Evolutionary conservation across 106 monocot genomes (phyloP), one percentile per base, ranked within the genome.

Genomic region (Dactylorhiza incarnata): DNA sequence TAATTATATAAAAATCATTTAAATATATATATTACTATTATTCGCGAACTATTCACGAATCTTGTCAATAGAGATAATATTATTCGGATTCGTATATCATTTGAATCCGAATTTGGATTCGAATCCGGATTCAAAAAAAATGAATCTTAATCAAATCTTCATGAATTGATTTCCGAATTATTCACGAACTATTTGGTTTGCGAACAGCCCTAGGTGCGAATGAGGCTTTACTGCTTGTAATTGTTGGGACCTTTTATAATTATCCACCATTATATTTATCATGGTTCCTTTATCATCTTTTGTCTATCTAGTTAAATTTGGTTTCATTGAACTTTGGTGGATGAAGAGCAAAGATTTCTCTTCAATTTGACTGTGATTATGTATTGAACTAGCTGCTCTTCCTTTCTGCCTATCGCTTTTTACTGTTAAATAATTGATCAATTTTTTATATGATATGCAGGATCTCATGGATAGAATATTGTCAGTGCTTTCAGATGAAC

Each of bases 391-490:
- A 20, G 58, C 16, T 58, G 58, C 65, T 29, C 12, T 65, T 58
- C 46, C 46, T 81, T 45, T 66, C n/a, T 81, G 48, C 17, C 19
- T 65, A 46, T 54, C 56, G 24, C 6, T 71, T 76, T 4, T 25
- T 14, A 2, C 6, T 61, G 37, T 23, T 25, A 65, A 63, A 13
- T 20, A 45, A 12, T 23, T 68, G 25, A 19, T 15, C 23, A 45
- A 26, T 70, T 58, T 14, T 20, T 13, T 45, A 14, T 23, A 8
- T 54, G 44, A 22, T 55, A 58, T 89, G 83, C 88, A 96, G 95
- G 95, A 96, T 56, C 93, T 96, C 59, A 73, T 93, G 16, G 89
- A 93, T 24, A 85, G 90, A 75, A 87, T 96, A 75, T 88, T 90
- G 62, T 78, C 79, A 55, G 73, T 91, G 59, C 77, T 96, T 55